Evolutionary conservation across 306 rosid species (phyloP), one percentile per base, ranked within the genome.

Genomic region (Ceratonia siliqua): DNA sequence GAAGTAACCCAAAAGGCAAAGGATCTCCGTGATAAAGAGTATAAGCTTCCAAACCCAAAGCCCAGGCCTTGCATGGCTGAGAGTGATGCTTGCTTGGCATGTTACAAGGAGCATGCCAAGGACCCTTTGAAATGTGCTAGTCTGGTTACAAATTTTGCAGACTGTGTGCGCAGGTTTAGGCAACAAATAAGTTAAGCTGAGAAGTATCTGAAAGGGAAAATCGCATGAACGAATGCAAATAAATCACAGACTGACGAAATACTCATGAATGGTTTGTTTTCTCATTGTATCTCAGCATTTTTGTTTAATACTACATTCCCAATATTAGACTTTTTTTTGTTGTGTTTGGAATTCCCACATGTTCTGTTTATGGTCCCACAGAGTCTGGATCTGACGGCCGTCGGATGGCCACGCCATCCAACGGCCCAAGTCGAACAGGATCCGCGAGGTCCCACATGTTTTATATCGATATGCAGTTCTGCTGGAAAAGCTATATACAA

Each of bases 1-100:
- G 97, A 91, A 86, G 97, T 94, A 58, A 88, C 92, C 48, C 90
- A 90, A 79, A 94, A 90, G 81, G 95, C 97, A 13, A 94, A 86
- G 81, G 96, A 91, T 67, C 93, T 94, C 57, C 93, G 74, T 75
- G 95, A 90, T 20, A 87, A 91, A 85, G 98, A 94, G 87, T 91
- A 85, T 85, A 94, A 86, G 86, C 88, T 94, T 87, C 91, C 96
- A 56, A 80, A 83, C 85, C 93, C 90, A 61, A 86, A 81, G 85
- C 91, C 91, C 4, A 84, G 75, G 73, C 91, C 88, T 27, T 89
- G 98, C 82, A 63, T 70, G 73, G 86, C 81, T n/a, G 97, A 94
- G 85, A 85, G 72, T 11, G 77, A 82, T 62, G 93, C 93, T 49
- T 84, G 92, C 72, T 71, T 90, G 75, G 73, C 85, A 24, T 94